Evolutionary conservation across 495 filamentous ascomycete species (phyloP).

Genomic region (Aspergillus bridgeri): DNA sequence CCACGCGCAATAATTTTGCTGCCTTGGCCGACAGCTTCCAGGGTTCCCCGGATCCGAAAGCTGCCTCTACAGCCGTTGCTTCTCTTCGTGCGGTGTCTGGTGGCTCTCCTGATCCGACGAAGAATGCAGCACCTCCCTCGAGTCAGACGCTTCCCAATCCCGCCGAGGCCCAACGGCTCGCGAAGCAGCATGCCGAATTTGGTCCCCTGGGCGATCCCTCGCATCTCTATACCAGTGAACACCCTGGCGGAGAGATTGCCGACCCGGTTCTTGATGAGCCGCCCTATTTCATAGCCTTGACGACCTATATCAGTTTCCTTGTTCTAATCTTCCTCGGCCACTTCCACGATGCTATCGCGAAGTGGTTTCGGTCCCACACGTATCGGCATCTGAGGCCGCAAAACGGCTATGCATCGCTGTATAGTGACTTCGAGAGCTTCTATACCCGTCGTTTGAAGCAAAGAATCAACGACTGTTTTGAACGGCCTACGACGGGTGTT

Average conservation of each 20-base stretch:
- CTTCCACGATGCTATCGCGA: constrained; percentile 83
- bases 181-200: constrained; percentile 74
- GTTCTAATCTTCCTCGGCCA: constrained; percentile 85
- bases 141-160: constrained; percentile 25
- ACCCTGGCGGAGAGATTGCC: constrained; percentile 62
- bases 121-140: background rate
- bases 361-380: constrained; percentile 66
- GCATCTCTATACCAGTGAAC: constrained; percentile 73
- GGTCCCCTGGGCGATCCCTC: constrained; percentile 66
- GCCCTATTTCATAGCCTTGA: constrained; percentile 81
- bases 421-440: constrained; percentile 92
- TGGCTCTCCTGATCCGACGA: constrained; percentile 10
- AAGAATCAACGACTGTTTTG: constrained; percentile 87
- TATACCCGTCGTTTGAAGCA: constrained; percentile 84
- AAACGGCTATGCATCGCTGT: constrained; percentile 83
- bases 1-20: background rate
- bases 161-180: constrained; percentile 60
- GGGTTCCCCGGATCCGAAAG: background rate
- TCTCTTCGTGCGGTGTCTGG: constrained; percentile 22
- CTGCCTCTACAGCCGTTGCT: constrained; percentile 13
- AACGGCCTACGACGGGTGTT: constrained; percentile 79
- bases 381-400: constrained; percentile 68
- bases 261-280: constrained; percentile 81
- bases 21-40: constrained; percentile 5
- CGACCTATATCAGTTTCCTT: constrained; percentile 90